Conservation (phyloP, 2,329 filamentous ascomycete genomes). For the Pseudogymnoascus sp. region DNA sequence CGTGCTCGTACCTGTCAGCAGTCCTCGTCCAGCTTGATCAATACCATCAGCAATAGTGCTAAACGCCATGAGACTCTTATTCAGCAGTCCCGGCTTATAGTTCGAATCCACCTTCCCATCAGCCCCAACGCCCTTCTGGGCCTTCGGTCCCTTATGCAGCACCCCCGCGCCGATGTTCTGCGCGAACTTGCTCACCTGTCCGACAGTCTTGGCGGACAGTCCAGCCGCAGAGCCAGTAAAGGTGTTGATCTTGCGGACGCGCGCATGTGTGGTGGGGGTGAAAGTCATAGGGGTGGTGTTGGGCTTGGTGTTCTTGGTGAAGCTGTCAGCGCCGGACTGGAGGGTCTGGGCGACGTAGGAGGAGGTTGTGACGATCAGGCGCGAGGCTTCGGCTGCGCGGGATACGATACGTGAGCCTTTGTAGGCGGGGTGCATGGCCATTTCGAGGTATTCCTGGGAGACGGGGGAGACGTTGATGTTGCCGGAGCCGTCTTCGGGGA, state of each 20-base stretch:
- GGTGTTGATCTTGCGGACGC: constrained; percentile 83
- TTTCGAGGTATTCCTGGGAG: constrained; percentile 63
- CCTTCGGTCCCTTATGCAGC: constrained; percentile 52
- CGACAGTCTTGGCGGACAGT: constrained; percentile 78
- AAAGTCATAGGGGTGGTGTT: constrained; percentile 78
- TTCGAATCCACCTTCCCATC: constrained; percentile 53
- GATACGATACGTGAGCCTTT: constrained; percentile 79
- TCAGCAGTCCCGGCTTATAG: constrained; percentile 87
- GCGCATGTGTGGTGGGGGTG: constrained; percentile 72
- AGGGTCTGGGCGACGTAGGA: constrained; percentile 71
- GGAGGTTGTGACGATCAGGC: constrained; percentile 83
- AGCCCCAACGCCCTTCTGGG: constrained; percentile 56
- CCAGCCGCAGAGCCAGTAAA: constrained; percentile 73
- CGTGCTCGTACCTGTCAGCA: constrained; percentile 65
- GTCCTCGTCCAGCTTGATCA: constrained; percentile 72
- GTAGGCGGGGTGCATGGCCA: constrained; percentile 84
- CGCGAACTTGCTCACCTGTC: constrained; percentile 72
- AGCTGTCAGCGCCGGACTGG: constrained; percentile 68
- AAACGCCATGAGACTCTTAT: constrained; percentile 95
- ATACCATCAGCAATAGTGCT: constrained; percentile 90
- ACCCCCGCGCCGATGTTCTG: constrained; percentile 82
- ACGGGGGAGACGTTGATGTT: constrained; percentile 63
- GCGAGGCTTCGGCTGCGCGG: constrained; percentile 79
- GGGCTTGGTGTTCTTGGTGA: constrained; percentile 73
- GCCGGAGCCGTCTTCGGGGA: constrained; percentile 59